These are phyloP conservation scores for Botryosphaeria dothidea DNA, from an alignment of 2,329 filamentous ascomycete species.

Conservation along the genomic window DNA sequence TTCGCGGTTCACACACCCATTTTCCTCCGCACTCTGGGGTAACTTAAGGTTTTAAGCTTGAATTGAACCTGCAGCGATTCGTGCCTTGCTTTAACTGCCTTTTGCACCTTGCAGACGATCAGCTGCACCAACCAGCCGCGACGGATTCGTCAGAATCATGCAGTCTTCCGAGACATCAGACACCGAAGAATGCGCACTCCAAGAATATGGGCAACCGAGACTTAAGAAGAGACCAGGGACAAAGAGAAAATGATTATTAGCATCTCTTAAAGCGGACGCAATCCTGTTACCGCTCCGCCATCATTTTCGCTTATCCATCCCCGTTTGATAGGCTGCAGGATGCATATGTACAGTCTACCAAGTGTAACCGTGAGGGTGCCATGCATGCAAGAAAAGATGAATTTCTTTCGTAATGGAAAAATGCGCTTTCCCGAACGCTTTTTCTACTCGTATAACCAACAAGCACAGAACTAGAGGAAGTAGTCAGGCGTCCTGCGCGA, in stretches of 20 bases:
- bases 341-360: slow-evolving; percentile 26
- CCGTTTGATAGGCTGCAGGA: slow-evolving; percentile 22
- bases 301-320: slow-evolving; percentile 5
- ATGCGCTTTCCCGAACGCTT: slow-evolving; percentile 11
- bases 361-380: slow-evolving; percentile 7
- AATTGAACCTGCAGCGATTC: not conserved
- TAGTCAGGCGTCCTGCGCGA: slow-evolving; percentile 94
- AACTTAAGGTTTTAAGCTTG: slow-evolving; percentile 13
- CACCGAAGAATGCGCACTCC: not conserved
- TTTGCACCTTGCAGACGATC: not conserved
- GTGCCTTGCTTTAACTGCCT: slow-evolving; percentile 3
- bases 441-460: slow-evolving; percentile 15
- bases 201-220: not conserved
- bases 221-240: not conserved
- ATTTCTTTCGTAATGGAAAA: slow-evolving; percentile 15
- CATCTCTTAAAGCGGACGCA: slow-evolving; percentile 11
- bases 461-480: slow-evolving; percentile 71
- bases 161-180: no score
- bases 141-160: not conserved
- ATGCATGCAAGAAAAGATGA: slow-evolving; percentile 14
- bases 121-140: not conserved
- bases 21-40: not conserved
- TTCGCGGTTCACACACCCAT: not conserved
- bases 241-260: slow-evolving; percentile 10
- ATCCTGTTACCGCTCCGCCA: slow-evolving; percentile 8